These are phyloP conservation scores for Thielaviopsis ethacetica DNA, from an alignment of 2,329 filamentous ascomycete genomes.

Conservation along the genomic window DNA sequence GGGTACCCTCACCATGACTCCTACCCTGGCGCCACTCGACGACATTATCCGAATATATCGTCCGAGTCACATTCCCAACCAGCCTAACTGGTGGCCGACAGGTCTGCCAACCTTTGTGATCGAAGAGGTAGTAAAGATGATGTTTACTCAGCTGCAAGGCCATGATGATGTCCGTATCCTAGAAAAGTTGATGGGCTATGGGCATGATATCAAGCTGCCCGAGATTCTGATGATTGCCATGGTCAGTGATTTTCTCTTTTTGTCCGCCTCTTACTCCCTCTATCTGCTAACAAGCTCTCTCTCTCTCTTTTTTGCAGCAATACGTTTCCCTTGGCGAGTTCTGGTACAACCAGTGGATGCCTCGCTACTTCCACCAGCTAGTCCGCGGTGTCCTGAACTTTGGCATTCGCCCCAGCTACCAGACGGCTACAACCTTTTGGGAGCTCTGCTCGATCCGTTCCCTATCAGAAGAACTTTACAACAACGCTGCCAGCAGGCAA, in stretches of 20 bases:
- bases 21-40: neutral
- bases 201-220: neutral
- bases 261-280: no score
- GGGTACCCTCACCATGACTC: neutral
- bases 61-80: neutral
- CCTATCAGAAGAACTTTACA: neutral
- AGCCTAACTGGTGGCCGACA: neutral
- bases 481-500: neutral
- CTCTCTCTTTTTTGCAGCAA: neutral
- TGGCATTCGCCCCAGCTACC: neutral
- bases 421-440: neutral
- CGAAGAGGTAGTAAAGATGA: neutral
- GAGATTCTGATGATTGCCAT: neutral
- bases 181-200: neutral
- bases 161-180: neutral
- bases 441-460: neutral
- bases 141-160: neutral
- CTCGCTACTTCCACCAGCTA: neutral
- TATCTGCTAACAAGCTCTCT: no score
- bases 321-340: neutral
- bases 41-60: neutral
- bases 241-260: neutral
- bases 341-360: neutral
- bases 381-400: neutral
- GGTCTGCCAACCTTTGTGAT: neutral